A percentile compares a stretch with the other conserved stretches of the same genome.
phyloP scores from a whole-genome alignment of 305 asterid species.

The Coffea humblotiana region DNA sequence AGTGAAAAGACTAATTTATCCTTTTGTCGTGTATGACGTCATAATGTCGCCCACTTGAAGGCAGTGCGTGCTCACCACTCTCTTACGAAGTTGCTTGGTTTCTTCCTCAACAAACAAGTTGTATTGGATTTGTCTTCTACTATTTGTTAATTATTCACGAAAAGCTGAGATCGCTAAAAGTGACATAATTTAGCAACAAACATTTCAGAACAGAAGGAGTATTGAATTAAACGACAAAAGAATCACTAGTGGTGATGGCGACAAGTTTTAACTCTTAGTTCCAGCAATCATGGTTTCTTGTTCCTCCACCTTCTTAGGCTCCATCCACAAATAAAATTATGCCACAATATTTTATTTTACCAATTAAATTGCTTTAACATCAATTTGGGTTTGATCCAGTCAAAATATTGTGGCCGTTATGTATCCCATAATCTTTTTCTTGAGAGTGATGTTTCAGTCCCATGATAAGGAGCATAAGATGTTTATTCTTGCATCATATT shows the following conservation, averaged over 20 bases:
- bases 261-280: slow-evolving; percentile 21
- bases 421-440: too few relatives aligned
- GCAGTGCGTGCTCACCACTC: neutral
- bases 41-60: neutral
- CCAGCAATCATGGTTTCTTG: slow-evolving; percentile 39
- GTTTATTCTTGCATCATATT: too few relatives aligned
- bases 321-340: slow-evolving; percentile 7
- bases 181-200: too few relatives aligned
- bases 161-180: too few relatives aligned
- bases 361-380: too few relatives aligned
- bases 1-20: neutral
- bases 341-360: neutral
- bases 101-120: neutral
- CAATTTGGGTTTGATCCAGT: neutral
- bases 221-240: too few relatives aligned
- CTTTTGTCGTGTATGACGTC: neutral
- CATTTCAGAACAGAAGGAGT: too few relatives aligned
- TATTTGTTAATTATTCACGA: neutral
- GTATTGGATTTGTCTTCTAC: neutral
- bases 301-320: slow-evolving; percentile 2
- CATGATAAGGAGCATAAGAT: too few relatives aligned
- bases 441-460: too few relatives aligned
- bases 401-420: neutral
- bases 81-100: neutral
- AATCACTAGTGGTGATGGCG: slow-evolving; percentile 14